These are phyloP conservation scores for Brettanomyces custersianus DNA, from an alignment of 805 yeast species.

Conservation along the genomic window DNA sequence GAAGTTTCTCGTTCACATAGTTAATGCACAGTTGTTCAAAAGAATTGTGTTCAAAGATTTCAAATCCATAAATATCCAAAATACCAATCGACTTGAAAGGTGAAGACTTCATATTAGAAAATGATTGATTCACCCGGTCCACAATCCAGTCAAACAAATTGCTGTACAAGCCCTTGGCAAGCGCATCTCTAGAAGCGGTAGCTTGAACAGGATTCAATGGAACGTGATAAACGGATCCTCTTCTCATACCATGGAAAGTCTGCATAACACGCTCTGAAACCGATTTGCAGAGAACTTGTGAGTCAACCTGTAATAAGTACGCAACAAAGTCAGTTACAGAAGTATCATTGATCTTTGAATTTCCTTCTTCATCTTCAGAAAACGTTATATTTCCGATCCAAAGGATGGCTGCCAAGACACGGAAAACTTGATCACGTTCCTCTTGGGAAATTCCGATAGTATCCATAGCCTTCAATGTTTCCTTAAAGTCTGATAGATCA, in stretches of 20 bases:
- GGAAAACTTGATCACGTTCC: slow-evolving; percentile 88
- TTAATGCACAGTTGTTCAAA: slow-evolving; percentile 94
- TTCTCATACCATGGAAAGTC: slow-evolving; percentile 78
- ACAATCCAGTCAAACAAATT: slow-evolving; percentile 97
- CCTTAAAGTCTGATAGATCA: slow-evolving; percentile 70
- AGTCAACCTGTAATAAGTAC: slow-evolving; percentile 74
- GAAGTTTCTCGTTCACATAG: slow-evolving; percentile 91
- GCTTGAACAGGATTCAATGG: slow-evolving; percentile 92
- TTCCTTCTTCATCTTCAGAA: slow-evolving; percentile 78
- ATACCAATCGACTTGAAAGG: slow-evolving; percentile 73
- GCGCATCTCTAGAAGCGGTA: slow-evolving; percentile 87
- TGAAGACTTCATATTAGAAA: slow-evolving; percentile 38
- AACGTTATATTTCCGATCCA: slow-evolving; percentile 95
- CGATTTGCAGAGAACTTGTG: slow-evolving; percentile 54
- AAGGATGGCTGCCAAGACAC: slow-evolving; percentile 72
- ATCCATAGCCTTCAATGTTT: slow-evolving; percentile 78
- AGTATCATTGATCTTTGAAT: slow-evolving; percentile 71
- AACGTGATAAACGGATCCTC: slow-evolving; percentile 91
- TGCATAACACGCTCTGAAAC: slow-evolving; percentile 78
- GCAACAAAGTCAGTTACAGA: slow-evolving; percentile 95
- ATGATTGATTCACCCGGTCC: slow-evolving; percentile 74
- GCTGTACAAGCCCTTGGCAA: slow-evolving; percentile 89
- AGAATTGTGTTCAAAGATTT: slow-evolving; percentile 89
- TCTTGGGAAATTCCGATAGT: slow-evolving; percentile 72
- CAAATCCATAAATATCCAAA: slow-evolving; percentile 93